These are phyloP conservation scores for Penicillium subrubescens DNA, from an alignment of 495 filamentous ascomycete species.

Conservation along the genomic window DNA sequence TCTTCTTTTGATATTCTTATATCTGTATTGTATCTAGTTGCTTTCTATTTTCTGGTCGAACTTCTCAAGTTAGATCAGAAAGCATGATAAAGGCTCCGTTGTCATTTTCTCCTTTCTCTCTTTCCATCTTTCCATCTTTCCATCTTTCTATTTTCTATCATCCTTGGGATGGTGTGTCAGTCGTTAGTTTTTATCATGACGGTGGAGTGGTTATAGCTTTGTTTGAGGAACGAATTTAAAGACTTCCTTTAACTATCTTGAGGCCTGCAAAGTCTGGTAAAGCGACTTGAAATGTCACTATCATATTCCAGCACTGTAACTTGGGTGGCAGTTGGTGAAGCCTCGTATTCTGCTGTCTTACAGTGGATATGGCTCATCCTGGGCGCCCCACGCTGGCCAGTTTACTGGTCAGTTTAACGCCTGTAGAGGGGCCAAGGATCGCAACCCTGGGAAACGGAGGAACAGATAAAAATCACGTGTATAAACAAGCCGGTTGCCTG, in stretches of 20 bases:
- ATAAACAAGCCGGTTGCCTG: not conserved
- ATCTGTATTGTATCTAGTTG: conserved; percentile 33
- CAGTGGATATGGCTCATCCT: not conserved
- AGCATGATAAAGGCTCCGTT: conserved; percentile 10
- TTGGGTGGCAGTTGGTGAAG: not conserved
- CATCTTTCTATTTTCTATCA: not conserved
- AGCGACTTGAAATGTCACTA: not conserved
- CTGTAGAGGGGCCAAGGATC: not conserved
- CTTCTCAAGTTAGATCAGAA: conserved; percentile 10
- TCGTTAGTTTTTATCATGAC: not conserved
- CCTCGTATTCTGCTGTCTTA: not conserved
- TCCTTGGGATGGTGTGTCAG: not conserved
- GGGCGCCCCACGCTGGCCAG: not conserved
- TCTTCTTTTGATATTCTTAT: conserved; percentile 10
- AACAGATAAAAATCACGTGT: not conserved
- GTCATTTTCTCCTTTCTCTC: conserved; percentile 3
- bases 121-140: not conserved
- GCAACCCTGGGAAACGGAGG: not conserved
- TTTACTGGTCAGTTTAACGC: not conserved
- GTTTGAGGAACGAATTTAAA: conserved; percentile 9
- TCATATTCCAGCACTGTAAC: not conserved
- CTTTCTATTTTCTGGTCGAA: conserved; percentile 11
- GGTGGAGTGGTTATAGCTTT: not conserved
- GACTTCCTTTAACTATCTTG: not conserved
- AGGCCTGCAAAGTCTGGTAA: not conserved